Percentiles rank a stretch among this genome's conserved stretches.
phyloP scores from a whole-genome alignment of 75 land plant genomes.

The Gnetum montanum region DNA sequence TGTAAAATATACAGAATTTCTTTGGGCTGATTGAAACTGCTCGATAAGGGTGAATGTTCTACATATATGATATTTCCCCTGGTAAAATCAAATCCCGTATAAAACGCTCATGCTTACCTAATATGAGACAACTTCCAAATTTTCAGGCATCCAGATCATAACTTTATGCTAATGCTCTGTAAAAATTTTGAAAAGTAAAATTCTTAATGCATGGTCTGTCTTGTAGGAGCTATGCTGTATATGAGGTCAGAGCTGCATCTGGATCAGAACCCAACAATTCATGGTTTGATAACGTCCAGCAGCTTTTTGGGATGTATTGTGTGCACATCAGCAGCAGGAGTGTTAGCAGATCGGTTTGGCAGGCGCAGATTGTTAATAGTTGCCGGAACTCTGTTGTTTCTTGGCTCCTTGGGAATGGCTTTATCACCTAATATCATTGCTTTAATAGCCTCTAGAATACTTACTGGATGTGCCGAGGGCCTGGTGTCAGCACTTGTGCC shows the following conservation, averaged over 20 bases:
- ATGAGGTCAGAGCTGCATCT: slow-evolving; percentile 29
- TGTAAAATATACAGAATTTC: no score
- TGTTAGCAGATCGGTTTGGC: slow-evolving; percentile 36
- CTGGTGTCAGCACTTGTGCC: slow-evolving; percentile 17
- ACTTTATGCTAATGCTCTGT: background rate
- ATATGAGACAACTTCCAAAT: background rate
- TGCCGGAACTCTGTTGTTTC: slow-evolving; percentile 16
- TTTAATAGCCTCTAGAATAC: slow-evolving; percentile 4
- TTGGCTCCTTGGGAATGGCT: slow-evolving; percentile 12
- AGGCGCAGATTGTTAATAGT: slow-evolving; percentile 18
- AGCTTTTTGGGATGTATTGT: slow-evolving; percentile 29
- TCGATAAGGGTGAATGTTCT: background rate
- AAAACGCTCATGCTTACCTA: background rate
- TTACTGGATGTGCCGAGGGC: slow-evolving; percentile 13
- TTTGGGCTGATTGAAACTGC: no score
- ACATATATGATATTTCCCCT: background rate
- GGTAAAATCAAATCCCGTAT: background rate
- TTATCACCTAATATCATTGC: slow-evolving; percentile 7
- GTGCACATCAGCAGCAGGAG: slow-evolving; percentile 26
- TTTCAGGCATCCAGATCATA: background rate
- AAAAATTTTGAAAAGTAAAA: background rate
- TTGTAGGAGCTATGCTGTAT: slow-evolving; percentile 38
- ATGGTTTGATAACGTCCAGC: slow-evolving; percentile 29
- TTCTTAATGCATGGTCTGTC: background rate
- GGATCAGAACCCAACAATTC: slow-evolving; percentile 20